phyloP scores from a whole-genome alignment of 345 rosid genomes.

The Eucalyptus pumila region DNA sequence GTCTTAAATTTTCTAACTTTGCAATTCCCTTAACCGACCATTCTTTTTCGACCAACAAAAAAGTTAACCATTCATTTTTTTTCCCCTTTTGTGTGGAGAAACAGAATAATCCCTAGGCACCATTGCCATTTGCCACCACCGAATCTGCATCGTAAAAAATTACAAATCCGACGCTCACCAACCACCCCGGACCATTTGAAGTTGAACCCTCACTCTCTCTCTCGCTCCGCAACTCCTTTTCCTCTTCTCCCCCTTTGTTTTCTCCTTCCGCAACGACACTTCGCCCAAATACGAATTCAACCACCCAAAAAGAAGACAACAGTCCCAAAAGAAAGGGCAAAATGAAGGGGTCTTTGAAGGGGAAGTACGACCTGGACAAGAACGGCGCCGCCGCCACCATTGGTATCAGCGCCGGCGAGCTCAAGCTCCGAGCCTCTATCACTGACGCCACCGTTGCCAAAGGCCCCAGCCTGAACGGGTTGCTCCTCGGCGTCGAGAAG shows the following conservation, averaged over 20 bases:
- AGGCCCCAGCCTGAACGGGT: conserved; percentile 74
- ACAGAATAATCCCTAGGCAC: background rate
- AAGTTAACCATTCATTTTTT: no score
- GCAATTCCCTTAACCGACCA: background rate
- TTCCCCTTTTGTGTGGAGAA: background rate
- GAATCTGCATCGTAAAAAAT: background rate
- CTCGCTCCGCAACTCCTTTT: background rate
- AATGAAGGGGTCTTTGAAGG: conserved; percentile 81
- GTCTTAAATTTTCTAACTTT: background rate
- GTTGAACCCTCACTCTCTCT: background rate
- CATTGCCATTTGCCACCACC: background rate
- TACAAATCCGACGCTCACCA: background rate
- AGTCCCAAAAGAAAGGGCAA: background rate
- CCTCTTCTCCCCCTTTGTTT: background rate
- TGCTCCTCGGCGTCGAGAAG: conserved; percentile 64
- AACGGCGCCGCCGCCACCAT: conserved; percentile 28
- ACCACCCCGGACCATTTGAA: background rate
- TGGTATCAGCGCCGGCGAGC: conserved; percentile 48
- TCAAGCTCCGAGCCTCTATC: conserved; percentile 67
- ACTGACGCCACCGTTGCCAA: conserved; percentile 73
- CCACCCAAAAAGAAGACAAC: background rate
- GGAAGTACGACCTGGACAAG: conserved; percentile 48
- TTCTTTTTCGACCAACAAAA: no score
- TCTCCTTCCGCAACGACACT: background rate
- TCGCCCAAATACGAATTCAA: background rate